These are phyloP conservation scores for Globisporangium barbulae DNA, from an alignment of 352 stramenopile genomes.

Conservation along the genomic window DNA sequence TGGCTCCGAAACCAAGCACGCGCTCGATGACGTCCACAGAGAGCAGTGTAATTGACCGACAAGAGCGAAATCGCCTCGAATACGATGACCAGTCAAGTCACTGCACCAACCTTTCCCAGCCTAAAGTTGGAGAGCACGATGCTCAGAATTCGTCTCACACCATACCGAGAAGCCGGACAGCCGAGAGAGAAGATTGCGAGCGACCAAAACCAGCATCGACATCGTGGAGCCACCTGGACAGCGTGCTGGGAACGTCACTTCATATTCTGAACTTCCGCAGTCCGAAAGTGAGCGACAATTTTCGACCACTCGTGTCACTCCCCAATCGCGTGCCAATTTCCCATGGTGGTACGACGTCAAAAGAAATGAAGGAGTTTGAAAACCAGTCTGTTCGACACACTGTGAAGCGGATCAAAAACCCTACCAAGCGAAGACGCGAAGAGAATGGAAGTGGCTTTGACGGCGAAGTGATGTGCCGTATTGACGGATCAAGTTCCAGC, in stretches of 20 bases:
- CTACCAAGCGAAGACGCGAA: constrained; percentile 43
- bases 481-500: constrained; percentile 29
- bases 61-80: constrained; percentile 7
- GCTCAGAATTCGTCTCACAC: not conserved
- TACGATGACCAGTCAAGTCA: constrained; percentile 13
- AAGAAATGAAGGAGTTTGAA: constrained; percentile 47
- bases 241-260: constrained; percentile 54
- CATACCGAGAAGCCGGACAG: not conserved
- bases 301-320: constrained; percentile 44
- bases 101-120: constrained; percentile 9
- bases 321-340: not conserved
- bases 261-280: constrained; percentile 81
- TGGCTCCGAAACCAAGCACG: constrained; percentile 16
- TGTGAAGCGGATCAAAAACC: constrained; percentile 53
- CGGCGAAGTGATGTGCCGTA: constrained; percentile 56
- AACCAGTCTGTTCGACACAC: constrained; percentile 31
- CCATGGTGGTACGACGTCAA: constrained; percentile 13
- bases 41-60: constrained; percentile 24
- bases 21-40: constrained; percentile 62
- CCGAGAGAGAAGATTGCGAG: constrained; percentile 17
- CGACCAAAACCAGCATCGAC: constrained; percentile 40
- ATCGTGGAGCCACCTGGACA: constrained; percentile 64
- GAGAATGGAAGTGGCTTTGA: constrained; percentile 65
- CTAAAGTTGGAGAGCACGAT: constrained; percentile 1
- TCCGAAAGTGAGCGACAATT: constrained; percentile 80